A percentile compares a stretch with the other conserved stretches of the same genome.
phyloP scores from a whole-genome alignment of 2,329 filamentous ascomycete species.

The Exophiala phaeomuriformis region DNA sequence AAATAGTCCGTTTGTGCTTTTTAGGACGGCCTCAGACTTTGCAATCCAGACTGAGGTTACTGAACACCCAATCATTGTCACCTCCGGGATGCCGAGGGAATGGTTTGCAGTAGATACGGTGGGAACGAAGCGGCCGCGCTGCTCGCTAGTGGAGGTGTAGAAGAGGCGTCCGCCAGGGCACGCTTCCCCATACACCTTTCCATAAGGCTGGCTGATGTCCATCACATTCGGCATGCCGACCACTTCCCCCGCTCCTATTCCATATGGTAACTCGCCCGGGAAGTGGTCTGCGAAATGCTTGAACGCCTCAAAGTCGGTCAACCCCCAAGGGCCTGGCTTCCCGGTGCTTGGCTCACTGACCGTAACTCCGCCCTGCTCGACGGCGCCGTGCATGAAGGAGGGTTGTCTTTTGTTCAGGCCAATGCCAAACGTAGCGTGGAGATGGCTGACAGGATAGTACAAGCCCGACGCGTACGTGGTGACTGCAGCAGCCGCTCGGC shows the following conservation, averaged over 20 bases:
- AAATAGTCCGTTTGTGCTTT: constrained; percentile 66
- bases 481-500: constrained; percentile 64
- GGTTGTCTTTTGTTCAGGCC: constrained; percentile 63
- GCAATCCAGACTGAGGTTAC: constrained; percentile 83
- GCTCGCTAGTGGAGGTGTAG: constrained; percentile 66
- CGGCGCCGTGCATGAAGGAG: constrained; percentile 73
- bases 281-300: constrained; percentile 71
- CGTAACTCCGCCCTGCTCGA: constrained; percentile 69
- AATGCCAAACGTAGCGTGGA: constrained; percentile 69
- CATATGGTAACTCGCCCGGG: constrained; percentile 66
- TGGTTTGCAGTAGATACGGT: constrained; percentile 54
- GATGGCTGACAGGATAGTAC: constrained; percentile 66
- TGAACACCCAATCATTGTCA: constrained; percentile 62
- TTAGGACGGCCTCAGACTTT: constrained; percentile 66
- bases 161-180: constrained; percentile 75
- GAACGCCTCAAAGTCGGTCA: constrained; percentile 66
- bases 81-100: constrained; percentile 63
- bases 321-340: constrained; percentile 75
- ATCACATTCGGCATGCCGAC: constrained; percentile 76
- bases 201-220: constrained; percentile 81
- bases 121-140: constrained; percentile 66
- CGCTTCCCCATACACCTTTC: constrained; percentile 77
- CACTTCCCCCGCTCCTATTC: constrained; percentile 66
- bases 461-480: constrained; percentile 81
- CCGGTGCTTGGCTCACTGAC: constrained; percentile 68